Evolutionary conservation across 352 stramenopile species (phyloP).

Genomic region (Peronospora belbahrii): DNA sequence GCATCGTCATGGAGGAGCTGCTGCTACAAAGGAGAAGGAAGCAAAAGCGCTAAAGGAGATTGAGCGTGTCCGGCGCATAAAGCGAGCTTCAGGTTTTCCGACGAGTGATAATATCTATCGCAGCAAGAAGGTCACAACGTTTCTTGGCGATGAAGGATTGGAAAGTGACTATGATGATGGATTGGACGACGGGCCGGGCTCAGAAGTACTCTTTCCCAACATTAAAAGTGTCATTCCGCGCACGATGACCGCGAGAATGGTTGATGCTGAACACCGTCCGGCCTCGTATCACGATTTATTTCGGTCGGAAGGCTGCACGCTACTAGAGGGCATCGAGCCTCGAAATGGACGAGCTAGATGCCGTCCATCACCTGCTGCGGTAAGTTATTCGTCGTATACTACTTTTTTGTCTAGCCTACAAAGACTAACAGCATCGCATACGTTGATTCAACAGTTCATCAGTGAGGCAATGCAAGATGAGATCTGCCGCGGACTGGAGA

Average conservation of each 20-base stretch:
- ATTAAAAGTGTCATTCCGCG: constrained; percentile 20
- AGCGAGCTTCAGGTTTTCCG: constrained; percentile 27
- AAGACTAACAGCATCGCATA: constrained; percentile 3
- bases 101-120: constrained; percentile 38
- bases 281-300: constrained; percentile 39
- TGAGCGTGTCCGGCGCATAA: constrained; percentile 28
- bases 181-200: constrained; percentile 14
- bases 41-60: constrained; percentile 16
- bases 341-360: constrained; percentile 13
- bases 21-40: constrained; percentile 18
- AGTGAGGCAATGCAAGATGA: constrained; percentile 20
- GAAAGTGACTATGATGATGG: constrained; percentile 23
- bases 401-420: background rate
- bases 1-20: constrained; percentile 16
- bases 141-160: constrained; percentile 20
- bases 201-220: constrained; percentile 14
- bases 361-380: constrained; percentile 10
- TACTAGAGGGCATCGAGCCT: constrained; percentile 46
- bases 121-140: constrained; percentile 24
- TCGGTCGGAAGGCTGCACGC: constrained; percentile 25
- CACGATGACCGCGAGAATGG: constrained; percentile 19
- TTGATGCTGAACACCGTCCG: constrained; percentile 15
- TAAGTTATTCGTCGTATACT: constrained; percentile 7
- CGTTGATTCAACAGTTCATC: constrained; percentile 6
- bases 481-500: constrained; percentile 39